Conservation (phyloP, 768 basidiomycete species). For the Bullera alba region DNA sequence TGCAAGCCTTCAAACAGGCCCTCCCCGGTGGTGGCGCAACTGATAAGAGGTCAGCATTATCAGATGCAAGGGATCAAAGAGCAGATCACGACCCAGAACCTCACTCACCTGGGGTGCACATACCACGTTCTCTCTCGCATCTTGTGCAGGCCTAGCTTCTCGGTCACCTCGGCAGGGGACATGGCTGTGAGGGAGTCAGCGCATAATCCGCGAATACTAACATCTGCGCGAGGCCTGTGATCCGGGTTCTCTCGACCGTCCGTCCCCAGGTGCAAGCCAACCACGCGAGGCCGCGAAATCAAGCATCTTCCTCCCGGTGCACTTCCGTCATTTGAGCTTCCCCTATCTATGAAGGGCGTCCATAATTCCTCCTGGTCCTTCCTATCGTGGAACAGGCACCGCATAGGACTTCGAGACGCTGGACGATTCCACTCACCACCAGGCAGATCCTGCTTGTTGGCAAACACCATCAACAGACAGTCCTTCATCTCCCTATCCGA, state of each 20-base stretch:
- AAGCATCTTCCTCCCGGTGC: no score
- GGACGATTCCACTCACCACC: conserved; percentile 77
- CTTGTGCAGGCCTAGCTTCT: conserved; percentile 86
- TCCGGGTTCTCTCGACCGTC: no score
- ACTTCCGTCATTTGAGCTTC: no score
- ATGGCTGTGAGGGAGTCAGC: conserved; percentile 58
- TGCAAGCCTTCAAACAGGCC: conserved; percentile 94
- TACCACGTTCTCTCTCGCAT: conserved; percentile 99
- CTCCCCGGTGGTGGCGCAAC: conserved; percentile 93
- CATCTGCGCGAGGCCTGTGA: no score
- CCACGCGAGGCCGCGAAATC: no score
- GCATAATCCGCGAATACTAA: no score
- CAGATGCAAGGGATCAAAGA: background rate
- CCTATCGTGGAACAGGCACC: no score
- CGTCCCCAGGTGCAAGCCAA: no score
- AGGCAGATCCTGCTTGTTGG: conserved; percentile 97
- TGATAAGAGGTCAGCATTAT: conserved; percentile 41
- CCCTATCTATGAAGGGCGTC: no score
- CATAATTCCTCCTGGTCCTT: no score
- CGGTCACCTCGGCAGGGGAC: conserved; percentile 98
- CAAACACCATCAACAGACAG: conserved; percentile 92
- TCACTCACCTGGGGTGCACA: conserved; percentile 85
- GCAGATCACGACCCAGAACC: background rate
- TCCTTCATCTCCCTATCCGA: conserved; percentile 98
- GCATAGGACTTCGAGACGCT: no score